Conservation (phyloP, 2,329 filamentous ascomycete genomes). For the Curvularia spicifera region DNA sequence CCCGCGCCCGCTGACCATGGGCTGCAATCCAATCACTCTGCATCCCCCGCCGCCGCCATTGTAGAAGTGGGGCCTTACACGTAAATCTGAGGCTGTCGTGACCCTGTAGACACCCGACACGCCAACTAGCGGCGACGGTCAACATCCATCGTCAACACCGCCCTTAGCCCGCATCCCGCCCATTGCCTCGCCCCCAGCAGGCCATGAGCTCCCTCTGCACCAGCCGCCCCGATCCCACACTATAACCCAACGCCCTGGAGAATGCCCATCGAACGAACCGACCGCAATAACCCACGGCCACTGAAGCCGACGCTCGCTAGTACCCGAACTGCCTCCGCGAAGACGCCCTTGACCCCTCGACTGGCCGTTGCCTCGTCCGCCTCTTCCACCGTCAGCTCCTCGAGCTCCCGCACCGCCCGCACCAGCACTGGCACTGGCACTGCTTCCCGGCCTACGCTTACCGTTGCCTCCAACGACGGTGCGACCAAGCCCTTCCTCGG, state of each 20-base stretch:
- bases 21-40: conserved; percentile 13
- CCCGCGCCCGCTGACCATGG: conserved; percentile 28
- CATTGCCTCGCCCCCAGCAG: conserved; percentile 30
- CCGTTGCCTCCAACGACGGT: conserved; percentile 55
- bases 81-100: conserved; percentile 26
- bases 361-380: conserved; percentile 54
- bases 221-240: conserved; percentile 23
- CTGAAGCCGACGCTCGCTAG: conserved; percentile 73
- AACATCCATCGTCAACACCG: conserved; percentile 33
- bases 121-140: conserved; percentile 21
- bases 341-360: conserved; percentile 65
- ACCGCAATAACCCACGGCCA: conserved; percentile 62
- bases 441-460: conserved; percentile 41
- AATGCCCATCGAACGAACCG: conserved; percentile 50
- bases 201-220: conserved; percentile 38
- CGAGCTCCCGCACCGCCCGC: conserved; percentile 36
- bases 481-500: conserved; percentile 63
- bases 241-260: conserved; percentile 31
- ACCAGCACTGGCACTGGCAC: conserved; percentile 37
- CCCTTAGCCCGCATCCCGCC: conserved; percentile 35
- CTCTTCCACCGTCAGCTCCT: conserved; percentile 37
- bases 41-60: conserved; percentile 19
- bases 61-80: conserved; percentile 21
- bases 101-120: conserved; percentile 18
- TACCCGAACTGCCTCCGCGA: conserved; percentile 57